These are phyloP conservation scores for Adansonia gregorii DNA, from an alignment of 441 rosid species.

Conservation along the genomic window DNA sequence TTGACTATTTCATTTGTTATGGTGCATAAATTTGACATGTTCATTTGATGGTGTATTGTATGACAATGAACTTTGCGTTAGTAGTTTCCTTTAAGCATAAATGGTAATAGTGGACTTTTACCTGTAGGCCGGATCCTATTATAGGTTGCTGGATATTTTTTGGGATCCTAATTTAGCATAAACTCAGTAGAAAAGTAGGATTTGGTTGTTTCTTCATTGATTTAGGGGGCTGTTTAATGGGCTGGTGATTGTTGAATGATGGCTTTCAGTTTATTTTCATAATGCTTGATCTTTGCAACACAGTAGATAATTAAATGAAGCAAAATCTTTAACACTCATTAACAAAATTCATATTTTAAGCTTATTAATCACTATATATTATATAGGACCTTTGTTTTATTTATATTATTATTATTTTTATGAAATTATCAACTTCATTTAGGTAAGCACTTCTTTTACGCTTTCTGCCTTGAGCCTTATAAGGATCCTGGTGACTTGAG, in stretches of 20 bases:
- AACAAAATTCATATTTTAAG: background rate
- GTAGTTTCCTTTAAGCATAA: background rate
- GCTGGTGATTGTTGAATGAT: background rate
- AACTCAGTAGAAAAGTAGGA: background rate
- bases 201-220: background rate
- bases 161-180: background rate
- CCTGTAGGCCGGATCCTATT: background rate
- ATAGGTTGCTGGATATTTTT: background rate
- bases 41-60: background rate
- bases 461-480: background rate
- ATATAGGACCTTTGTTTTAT: background rate
- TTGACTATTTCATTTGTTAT: background rate
- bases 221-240: background rate
- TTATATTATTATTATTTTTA: background rate
- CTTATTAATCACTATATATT: background rate
- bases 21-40: background rate
- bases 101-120: background rate
- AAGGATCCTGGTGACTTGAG: background rate
- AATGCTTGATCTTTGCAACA: background rate
- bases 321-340: background rate
- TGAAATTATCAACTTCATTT: background rate
- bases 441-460: background rate
- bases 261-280: background rate
- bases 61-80: background rate
- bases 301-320: background rate